Percentiles rank a stretch among this genome's conserved stretches.
phyloP scores from a whole-genome alignment of 148 eudicot genomes.

The Beta vulgaris region DNA sequence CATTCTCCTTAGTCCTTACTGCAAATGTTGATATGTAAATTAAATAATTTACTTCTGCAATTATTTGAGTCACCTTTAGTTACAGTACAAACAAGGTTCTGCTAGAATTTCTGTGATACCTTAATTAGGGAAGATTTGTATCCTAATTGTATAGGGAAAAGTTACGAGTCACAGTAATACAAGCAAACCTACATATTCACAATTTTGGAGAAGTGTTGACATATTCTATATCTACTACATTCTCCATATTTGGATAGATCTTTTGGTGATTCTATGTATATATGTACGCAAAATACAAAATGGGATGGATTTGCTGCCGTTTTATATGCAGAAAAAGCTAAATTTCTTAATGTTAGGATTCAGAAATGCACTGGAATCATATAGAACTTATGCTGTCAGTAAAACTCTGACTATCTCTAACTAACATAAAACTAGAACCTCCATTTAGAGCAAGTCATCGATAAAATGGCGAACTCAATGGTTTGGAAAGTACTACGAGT shows the following conservation, averaged over 20 bases:
- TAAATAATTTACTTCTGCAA: not conserved
- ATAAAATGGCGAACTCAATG: not conserved
- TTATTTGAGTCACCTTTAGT: not conserved
- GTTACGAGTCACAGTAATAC: too few relatives aligned
- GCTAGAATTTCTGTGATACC: too few relatives aligned
- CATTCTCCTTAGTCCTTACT: conserved; percentile 12
- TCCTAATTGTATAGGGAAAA: too few relatives aligned
- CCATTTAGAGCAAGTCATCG: not conserved
- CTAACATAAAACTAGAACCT: not conserved
- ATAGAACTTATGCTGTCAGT: not conserved
- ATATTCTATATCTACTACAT: too few relatives aligned
- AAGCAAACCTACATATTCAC: too few relatives aligned
- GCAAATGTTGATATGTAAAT: conserved; percentile 5
- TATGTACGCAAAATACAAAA: not conserved
- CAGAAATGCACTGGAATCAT: not conserved
- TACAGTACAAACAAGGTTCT: not conserved
- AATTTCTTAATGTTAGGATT: not conserved
- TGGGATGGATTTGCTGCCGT: not conserved
- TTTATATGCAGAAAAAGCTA: not conserved
- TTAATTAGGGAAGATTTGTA: too few relatives aligned
- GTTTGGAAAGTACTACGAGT: not conserved
- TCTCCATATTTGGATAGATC: not conserved
- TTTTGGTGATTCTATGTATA: not conserved
- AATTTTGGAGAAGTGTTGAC: too few relatives aligned
- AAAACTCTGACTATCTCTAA: not conserved